These are phyloP conservation scores for Lasiodiplodia sp. DNA, from an alignment of 2,329 filamentous ascomycete genomes.

Conservation along the genomic window DNA sequence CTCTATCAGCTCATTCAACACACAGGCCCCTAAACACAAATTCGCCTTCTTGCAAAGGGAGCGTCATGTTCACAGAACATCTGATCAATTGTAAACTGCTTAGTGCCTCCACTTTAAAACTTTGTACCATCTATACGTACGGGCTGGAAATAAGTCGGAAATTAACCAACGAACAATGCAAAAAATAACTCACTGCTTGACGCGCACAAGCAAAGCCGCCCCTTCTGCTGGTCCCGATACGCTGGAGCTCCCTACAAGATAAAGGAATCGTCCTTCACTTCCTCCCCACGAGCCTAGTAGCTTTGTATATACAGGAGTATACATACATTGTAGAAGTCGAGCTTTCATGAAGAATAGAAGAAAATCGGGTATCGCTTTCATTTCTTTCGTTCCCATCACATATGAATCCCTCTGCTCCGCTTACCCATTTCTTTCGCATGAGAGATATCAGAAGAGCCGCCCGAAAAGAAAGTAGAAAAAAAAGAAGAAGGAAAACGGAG, in stretches of 20 bases:
- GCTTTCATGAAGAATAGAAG: constrained; percentile 2
- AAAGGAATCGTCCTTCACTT: not conserved
- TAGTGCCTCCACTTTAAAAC: too few species aligned
- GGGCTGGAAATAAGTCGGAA: not conserved
- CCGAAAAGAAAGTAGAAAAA: not conserved
- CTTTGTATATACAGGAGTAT: not conserved
- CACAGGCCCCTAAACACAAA: too few species aligned
- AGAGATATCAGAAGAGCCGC: not conserved
- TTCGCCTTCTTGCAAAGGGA: too few species aligned
- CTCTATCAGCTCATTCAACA: not conserved
- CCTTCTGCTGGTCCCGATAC: not conserved
- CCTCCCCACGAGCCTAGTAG: not conserved
- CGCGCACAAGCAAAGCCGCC: not conserved
- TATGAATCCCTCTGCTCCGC: not conserved
- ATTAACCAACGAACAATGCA: not conserved
- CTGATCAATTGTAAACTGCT: too few species aligned
- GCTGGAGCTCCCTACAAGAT: not conserved
- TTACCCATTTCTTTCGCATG: not conserved
- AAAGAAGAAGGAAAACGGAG: not conserved
- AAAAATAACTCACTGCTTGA: not conserved
- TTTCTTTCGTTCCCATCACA: constrained; percentile 17
- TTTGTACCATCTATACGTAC: not conserved
- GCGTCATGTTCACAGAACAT: too few species aligned
- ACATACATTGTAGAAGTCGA: constrained; percentile 2
- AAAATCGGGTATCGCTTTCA: constrained; percentile 23